Evolutionary conservation across 805 yeast species (phyloP).

Genomic region (Saturnispora kantuleensis): DNA sequence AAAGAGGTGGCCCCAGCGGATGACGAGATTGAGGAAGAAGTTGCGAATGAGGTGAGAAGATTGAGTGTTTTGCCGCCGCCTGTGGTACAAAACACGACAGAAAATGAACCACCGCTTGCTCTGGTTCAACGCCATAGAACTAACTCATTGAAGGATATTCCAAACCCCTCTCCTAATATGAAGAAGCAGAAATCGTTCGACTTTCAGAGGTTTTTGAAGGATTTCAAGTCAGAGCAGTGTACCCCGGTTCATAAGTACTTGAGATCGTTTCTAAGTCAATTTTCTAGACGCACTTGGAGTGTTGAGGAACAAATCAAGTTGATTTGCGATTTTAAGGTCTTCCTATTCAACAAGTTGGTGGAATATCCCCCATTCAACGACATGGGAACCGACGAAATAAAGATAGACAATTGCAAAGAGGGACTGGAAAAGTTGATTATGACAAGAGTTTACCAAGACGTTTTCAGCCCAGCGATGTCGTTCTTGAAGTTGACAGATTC

Average conservation of each 20-base stretch:
- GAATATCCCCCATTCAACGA: conserved; percentile 64
- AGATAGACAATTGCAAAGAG: conserved; percentile 66
- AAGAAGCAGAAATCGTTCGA: conserved; percentile 46
- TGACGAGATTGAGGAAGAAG: conserved; percentile 8
- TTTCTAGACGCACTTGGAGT: conserved; percentile 59
- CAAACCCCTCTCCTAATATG: conserved; percentile 24
- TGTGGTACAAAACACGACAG: not conserved
- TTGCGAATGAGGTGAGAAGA: conserved; percentile 9
- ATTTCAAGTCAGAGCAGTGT: conserved; percentile 64
- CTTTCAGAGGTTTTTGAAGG: conserved; percentile 68
- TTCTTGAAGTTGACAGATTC: conserved; percentile 36
- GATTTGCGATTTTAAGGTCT: conserved; percentile 63
- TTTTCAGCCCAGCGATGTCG: conserved; percentile 63
- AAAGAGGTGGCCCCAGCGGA: not conserved
- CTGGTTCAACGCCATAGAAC: not conserved
- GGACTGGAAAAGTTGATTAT: conserved; percentile 89
- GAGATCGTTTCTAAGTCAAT: conserved; percentile 73
- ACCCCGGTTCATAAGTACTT: conserved; percentile 84
- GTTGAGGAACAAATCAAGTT: conserved; percentile 71
- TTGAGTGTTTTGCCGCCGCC: not conserved
- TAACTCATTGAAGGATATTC: conserved; percentile 15
- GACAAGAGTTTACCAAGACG: conserved; percentile 70
- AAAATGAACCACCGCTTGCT: not conserved
- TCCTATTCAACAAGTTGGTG: conserved; percentile 54
- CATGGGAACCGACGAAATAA: conserved; percentile 41